These are phyloP conservation scores for Paraphoma sp. DNA, from an alignment of 2,329 filamentous ascomycete genomes.

Conservation along the genomic window DNA sequence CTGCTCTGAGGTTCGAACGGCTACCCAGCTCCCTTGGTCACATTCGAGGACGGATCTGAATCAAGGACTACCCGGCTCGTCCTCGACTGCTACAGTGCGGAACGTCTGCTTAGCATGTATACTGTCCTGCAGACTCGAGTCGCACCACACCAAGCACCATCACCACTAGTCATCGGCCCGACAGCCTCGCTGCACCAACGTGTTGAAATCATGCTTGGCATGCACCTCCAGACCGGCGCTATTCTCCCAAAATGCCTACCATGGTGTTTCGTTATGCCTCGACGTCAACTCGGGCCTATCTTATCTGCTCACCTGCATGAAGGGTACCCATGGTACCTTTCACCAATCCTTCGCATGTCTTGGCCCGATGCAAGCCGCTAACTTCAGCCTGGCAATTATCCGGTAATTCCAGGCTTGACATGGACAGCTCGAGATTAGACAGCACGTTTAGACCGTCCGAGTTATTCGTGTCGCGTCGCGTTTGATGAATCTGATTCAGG, in stretches of 20 bases:
- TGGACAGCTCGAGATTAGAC: too few species aligned
- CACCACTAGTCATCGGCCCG: neutral
- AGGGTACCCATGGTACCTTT: neutral
- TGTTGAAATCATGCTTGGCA: neutral
- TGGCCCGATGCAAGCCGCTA: conserved; percentile 1
- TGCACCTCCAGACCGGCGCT: neutral
- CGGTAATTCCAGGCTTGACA: neutral
- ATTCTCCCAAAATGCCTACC: neutral
- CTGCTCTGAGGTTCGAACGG: too few species aligned
- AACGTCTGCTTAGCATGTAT: too few species aligned
- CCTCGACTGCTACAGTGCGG: too few species aligned
- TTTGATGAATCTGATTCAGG: neutral
- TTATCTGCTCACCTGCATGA: conserved; percentile 3
- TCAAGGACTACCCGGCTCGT: too few species aligned
- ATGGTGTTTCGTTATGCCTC: neutral
- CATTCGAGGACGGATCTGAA: too few species aligned
- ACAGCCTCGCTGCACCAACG: neutral
- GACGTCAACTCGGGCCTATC: conserved; percentile 1
- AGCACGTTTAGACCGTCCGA: too few species aligned
- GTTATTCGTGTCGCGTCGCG: too few species aligned
- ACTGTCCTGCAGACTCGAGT: too few species aligned
- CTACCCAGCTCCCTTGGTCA: too few species aligned
- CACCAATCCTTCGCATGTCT: conserved; percentile 1
- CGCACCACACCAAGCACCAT: too few species aligned
- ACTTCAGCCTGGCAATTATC: neutral